Percentiles rank a stretch among this genome's conserved stretches.
Evolutionary conservation across 108 stramenopile species (phyloP).

Genomic region (Skeletonema grethae): DNA sequence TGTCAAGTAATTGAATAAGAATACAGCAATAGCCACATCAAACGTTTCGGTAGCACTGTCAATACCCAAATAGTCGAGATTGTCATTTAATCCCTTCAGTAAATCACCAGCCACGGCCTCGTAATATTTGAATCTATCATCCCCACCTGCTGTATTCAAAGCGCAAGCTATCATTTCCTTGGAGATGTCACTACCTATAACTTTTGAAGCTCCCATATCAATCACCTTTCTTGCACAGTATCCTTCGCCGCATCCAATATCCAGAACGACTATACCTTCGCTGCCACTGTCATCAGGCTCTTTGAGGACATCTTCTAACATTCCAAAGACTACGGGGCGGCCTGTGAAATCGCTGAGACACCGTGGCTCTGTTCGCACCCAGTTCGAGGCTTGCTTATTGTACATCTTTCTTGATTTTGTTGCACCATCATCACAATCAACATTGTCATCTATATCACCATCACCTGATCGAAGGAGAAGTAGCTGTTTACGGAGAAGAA

Average conservation of each 20-base stretch:
- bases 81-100: not conserved
- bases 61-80: not conserved
- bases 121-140: slow-evolving; percentile 2
- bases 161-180: slow-evolving; percentile 4
- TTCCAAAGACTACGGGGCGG: slow-evolving; percentile 6
- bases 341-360: slow-evolving; percentile 9
- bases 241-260: slow-evolving; percentile 8
- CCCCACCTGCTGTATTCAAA: not conserved
- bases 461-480: not conserved
- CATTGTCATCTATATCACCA: not conserved
- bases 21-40: slow-evolving; percentile 19
- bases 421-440: not conserved
- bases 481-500: not conserved
- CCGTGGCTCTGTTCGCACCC: slow-evolving; percentile 3
- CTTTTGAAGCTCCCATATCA: slow-evolving; percentile 3
- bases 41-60: not conserved
- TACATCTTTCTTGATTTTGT: slow-evolving; percentile 8
- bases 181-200: slow-evolving; percentile 3
- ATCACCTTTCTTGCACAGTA: slow-evolving; percentile 9
- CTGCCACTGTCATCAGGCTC: not conserved
- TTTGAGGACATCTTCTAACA: not conserved
- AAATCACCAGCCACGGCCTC: not conserved
- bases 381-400: not conserved
- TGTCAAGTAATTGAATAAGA: slow-evolving; percentile 16
- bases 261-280: not conserved